Base-by-base conservation (phyloP, 2,329 filamentous ascomycete genomes). In the Plenodomus biglobosus region DNA sequence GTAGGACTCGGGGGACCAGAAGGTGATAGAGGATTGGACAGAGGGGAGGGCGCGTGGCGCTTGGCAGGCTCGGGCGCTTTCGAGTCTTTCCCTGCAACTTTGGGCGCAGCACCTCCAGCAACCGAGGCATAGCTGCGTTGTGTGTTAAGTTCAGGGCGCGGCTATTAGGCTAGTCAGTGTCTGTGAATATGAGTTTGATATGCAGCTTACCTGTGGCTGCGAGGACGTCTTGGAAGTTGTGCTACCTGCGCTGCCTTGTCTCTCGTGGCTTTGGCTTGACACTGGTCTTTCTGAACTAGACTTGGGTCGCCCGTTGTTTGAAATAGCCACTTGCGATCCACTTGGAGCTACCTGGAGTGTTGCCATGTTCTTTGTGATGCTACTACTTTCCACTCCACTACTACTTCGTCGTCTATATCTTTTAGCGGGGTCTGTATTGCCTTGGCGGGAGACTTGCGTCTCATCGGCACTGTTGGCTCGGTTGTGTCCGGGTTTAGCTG, bases 351-450 rank as follows among this genome's bases (percentile, higher is more conserved):
- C 52, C 37, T 56, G 53, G 27, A 57, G 46, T 19, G 57, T 53
- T 34, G 58, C 56, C 40, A 61, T 44, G 40, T 46, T 59, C 5
- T 55, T 38, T 16, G 59, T 42, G 44, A 59, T 50, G 16, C 53
- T 63, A 41, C 67, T 65, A 24, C 62, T 71, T 38, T 78, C 76
- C 51, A 86, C 74, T 47, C 84, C 86, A 57, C 89, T 89, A 75
- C 95, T 82, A 73, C 91, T 96, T 58, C 91, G 85, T 66, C 91
- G 84, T 61, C 91, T 82, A 72, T 91, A 87, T 65, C 89, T 82
- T 72, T 87, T 90, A 8, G 85, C 82, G 30, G 87, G 80, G 21
- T 92, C 90, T 16, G 82, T 72, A n/a, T 75, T 69, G 20, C 77
- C 70, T 46, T 79, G 77, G 48, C 78, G 83, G 61, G 79, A 77